Base-by-base conservation (phyloP, 208 protist species). In the Acanthamoeba castellanii region DNA sequence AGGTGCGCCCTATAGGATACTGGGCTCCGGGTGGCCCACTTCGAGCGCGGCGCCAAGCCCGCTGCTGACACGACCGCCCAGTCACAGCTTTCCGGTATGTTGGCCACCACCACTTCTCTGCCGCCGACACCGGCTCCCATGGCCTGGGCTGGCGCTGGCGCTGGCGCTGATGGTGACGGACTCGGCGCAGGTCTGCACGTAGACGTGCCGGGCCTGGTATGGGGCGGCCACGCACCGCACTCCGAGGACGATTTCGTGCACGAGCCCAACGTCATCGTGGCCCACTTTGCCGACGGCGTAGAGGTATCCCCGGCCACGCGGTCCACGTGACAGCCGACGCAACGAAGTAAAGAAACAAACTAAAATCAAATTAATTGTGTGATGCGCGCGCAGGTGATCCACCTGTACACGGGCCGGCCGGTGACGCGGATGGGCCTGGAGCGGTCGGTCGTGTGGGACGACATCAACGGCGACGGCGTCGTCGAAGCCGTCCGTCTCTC, bases 181-280 rank as follows among this genome's bases (percentile, higher is more conserved):
- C 32, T n/a, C 14, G 34, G 47, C 5, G 9, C 85, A 50, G 85
- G 64, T 27, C 3, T 50, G 27, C 85, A 92, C 30, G 34, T 92
- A 1, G 59, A 92, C 61, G 59, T 92, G n/a, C 59, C 85, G 20
- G 85, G 85, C 22, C 25, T 92, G n/a, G 34, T 74, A 37, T 92
- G 55, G 55, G 85, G 85, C 45, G 85, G 85, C 25, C 64, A 92
- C 32, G 59, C 59, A 34, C 81, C 85, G 85, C 64, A 94, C 50
- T 13, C 47, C 37, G 37, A 91, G 59, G 37, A n/a, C 14, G 55
- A 93, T 11, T 93, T 94, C 76, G 34, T 95, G 8, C 18, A 85
- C 8, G 50, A 96, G 32, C 93, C 95, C 55, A 96, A 96, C 70
- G 96, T 96, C 7, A 70, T 96, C 2, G 93, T 96, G n/a, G 57